phyloP scores from a whole-genome alignment of 2,329 filamentous ascomycete genomes.

The Clonostachys rhizophaga region DNA sequence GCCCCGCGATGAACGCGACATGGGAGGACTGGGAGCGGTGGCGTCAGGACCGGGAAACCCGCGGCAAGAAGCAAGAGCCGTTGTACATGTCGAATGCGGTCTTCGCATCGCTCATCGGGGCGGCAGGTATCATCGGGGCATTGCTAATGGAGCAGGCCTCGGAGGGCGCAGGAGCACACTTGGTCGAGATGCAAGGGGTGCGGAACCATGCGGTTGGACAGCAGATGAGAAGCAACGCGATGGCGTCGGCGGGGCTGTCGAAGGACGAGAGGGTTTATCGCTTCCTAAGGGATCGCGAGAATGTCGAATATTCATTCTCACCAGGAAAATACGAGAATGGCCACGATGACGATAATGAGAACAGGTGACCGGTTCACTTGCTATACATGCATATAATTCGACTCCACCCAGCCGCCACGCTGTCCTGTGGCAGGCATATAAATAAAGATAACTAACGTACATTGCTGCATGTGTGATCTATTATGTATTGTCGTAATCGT shows the following conservation, averaged over 20 bases:
- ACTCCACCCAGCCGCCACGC: too few relatives aligned
- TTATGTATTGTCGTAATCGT: background rate
- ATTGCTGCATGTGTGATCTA: background rate
- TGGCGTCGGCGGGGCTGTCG: slow-evolving; percentile 44
- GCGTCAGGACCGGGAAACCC: slow-evolving; percentile 44
- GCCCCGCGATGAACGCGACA: slow-evolving; percentile 69
- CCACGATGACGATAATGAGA: background rate
- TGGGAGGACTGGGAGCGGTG: slow-evolving; percentile 98
- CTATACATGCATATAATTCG: too few relatives aligned
- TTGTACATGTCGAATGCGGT: slow-evolving; percentile 73
- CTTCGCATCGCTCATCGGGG: slow-evolving; percentile 66
- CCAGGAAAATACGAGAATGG: slow-evolving; percentile 20
- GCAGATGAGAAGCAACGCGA: slow-evolving; percentile 41
- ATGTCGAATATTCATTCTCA: slow-evolving; percentile 21
- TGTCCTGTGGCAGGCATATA: too few relatives aligned
- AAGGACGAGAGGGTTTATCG: slow-evolving; percentile 67
- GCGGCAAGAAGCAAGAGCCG: background rate
- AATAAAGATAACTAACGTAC: too few relatives aligned
- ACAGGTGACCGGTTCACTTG: background rate
- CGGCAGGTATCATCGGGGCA: slow-evolving; percentile 64
- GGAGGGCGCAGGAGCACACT: slow-evolving; percentile 52
- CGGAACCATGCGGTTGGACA: slow-evolving; percentile 62
- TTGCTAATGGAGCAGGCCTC: slow-evolving; percentile 62
- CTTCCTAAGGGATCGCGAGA: slow-evolving; percentile 72
- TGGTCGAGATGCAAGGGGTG: slow-evolving; percentile 63